phyloP scores from a whole-genome alignment of 1,139 yeast species.

The Debaryomyces sp. region DNA sequence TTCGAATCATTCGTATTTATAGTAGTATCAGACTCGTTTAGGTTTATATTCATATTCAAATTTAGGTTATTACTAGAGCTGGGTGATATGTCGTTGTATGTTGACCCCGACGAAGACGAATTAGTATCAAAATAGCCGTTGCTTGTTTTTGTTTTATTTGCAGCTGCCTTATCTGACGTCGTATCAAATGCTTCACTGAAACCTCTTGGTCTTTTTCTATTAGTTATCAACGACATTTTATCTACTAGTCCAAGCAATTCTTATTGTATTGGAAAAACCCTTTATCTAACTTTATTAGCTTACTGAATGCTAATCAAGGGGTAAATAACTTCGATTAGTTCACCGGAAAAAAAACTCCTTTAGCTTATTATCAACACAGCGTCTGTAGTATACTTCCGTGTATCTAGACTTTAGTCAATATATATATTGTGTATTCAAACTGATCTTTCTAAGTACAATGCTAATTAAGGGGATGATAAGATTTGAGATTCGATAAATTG shows the following conservation, averaged over 20 bases:
- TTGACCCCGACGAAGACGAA: constrained; percentile 13
- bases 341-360: background rate
- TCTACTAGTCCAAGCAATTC: background rate
- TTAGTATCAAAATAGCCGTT: constrained; percentile 8
- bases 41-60: constrained; percentile 9
- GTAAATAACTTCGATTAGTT: background rate
- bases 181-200: constrained; percentile 44
- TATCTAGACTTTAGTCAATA: background rate
- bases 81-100: constrained; percentile 11
- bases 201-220: constrained; percentile 52
- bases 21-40: constrained; percentile 10
- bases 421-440: background rate
- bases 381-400: background rate
- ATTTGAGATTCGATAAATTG: constrained; percentile 7
- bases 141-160: constrained; percentile 3
- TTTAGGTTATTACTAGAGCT: constrained; percentile 6
- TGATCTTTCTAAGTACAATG: background rate
- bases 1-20: constrained; percentile 11
- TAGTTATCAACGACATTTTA: constrained; percentile 37
- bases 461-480: constrained; percentile 7
- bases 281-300: background rate
- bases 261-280: background rate
- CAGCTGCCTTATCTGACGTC: constrained; percentile 11
- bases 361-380: background rate
- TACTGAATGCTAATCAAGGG: background rate